A percentile compares a stretch with the other conserved stretches of the same genome.
Evolutionary conservation across 495 filamentous ascomycete genomes (phyloP).

Genomic region (Neurospora sublineolata): DNA sequence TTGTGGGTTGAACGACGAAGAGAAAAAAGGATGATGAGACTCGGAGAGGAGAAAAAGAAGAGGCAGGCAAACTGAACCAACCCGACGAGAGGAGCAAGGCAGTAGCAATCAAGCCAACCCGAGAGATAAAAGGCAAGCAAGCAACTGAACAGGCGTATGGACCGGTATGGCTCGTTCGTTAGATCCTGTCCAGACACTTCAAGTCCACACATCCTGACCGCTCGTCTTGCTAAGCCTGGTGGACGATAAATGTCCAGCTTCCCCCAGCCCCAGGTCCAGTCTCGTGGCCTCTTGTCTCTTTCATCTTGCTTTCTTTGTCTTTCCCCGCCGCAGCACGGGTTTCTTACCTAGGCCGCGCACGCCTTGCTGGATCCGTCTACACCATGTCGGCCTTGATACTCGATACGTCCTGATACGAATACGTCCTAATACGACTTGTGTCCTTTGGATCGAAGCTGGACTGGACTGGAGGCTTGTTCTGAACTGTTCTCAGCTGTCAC

Average conservation of each 20-base stretch:
- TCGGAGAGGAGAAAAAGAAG: background rate
- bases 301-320: background rate
- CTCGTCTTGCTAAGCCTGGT: background rate
- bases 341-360: background rate
- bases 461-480: background rate
- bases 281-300: background rate
- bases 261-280: background rate
- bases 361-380: background rate
- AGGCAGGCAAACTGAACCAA: background rate
- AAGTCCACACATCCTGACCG: background rate
- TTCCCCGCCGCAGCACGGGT: background rate
- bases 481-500: background rate
- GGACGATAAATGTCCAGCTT: background rate
- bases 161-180: background rate
- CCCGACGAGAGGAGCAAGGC: background rate
- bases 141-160: background rate
- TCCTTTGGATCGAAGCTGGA: background rate
- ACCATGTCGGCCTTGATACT: background rate
- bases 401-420: background rate
- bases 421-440: background rate
- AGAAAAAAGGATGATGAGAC: background rate
- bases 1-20: background rate
- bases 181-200: background rate
- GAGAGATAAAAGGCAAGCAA: background rate
- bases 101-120: background rate